phyloP scores from a whole-genome alignment of 1,139 yeast genomes.

The Taphrina confusa region DNA sequence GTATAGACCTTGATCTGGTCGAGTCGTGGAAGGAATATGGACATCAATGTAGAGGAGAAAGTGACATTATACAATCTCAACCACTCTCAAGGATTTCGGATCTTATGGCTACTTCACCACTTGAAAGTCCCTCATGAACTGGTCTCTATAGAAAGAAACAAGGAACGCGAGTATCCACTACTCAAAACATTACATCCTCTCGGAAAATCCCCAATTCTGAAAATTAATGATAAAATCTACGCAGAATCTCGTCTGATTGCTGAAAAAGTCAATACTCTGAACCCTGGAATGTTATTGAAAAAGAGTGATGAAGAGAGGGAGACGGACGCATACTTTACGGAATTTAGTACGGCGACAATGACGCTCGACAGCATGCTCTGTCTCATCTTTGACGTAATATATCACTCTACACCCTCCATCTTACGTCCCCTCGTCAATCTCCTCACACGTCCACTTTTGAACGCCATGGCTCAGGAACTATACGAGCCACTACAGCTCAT shows the following conservation, averaged over 20 bases:
- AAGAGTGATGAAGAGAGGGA: background rate
- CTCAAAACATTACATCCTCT: constrained; percentile 1
- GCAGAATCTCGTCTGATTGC: constrained; percentile 1
- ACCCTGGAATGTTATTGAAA: background rate
- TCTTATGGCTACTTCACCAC: constrained; percentile 2
- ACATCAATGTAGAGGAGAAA: no score
- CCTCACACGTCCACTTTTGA: background rate
- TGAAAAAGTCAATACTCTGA: background rate
- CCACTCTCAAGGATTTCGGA: constrained; percentile 1
- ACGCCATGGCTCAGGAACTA: background rate
- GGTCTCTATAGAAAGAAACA: background rate
- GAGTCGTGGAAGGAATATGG: no score
- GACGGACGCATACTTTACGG: constrained; percentile 1
- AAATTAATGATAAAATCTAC: background rate
- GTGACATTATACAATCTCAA: background rate
- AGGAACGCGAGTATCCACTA: background rate
- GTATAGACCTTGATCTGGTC: no score
- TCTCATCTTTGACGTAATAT: constrained; percentile 4
- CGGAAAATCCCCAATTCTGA: constrained; percentile 7
- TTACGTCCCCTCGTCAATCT: background rate
- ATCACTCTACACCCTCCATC: background rate
- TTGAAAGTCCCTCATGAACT: background rate
- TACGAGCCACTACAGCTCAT: background rate
- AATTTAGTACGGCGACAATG: background rate
- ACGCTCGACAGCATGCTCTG: background rate